phyloP scores from a whole-genome alignment of 2,329 filamentous ascomycete species.

The Aspergillus sp. region DNA sequence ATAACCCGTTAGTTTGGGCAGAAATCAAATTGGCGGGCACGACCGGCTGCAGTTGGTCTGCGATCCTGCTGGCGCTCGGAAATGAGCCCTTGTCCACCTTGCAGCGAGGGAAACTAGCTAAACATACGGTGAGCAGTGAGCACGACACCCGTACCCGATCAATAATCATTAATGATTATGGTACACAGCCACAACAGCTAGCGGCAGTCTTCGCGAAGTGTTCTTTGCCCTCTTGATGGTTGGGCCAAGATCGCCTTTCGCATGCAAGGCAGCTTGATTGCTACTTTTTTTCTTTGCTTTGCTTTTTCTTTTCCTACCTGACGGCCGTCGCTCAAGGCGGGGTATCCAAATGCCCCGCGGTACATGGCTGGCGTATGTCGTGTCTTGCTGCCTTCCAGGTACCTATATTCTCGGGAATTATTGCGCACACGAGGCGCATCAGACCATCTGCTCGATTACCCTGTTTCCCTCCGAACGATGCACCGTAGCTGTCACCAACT shows the following conservation, averaged over 20 bases:
- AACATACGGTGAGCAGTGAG: conserved; percentile 23
- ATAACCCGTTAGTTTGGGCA: conserved; percentile 22
- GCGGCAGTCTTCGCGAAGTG: conserved; percentile 11
- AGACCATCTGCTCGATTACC: neutral
- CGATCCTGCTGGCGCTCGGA: conserved; percentile 9
- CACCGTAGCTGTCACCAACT: too few relatives aligned
- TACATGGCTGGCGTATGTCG: neutral
- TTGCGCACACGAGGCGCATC: neutral
- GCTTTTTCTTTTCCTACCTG: neutral
- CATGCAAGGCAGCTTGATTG: conserved; percentile 16
- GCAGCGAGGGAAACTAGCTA: conserved; percentile 11
- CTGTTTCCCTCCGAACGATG: neutral
- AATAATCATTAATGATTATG: conserved; percentile 4
- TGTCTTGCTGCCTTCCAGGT: neutral
- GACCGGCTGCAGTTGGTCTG: conserved; percentile 13
- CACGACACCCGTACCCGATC: conserved; percentile 1
- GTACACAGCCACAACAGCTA: conserved; percentile 16
- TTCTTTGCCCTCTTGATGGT: conserved; percentile 8
- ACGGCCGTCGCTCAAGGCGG: neutral
- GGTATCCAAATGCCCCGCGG: conserved; percentile 6
- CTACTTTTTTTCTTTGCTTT: neutral
- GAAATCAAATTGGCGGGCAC: conserved; percentile 16
- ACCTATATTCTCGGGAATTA: neutral
- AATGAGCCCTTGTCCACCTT: conserved; percentile 18
- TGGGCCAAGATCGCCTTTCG: conserved; percentile 5